Conservation (phyloP, 148 eudicot genomes). For the Silene conica region DNA sequence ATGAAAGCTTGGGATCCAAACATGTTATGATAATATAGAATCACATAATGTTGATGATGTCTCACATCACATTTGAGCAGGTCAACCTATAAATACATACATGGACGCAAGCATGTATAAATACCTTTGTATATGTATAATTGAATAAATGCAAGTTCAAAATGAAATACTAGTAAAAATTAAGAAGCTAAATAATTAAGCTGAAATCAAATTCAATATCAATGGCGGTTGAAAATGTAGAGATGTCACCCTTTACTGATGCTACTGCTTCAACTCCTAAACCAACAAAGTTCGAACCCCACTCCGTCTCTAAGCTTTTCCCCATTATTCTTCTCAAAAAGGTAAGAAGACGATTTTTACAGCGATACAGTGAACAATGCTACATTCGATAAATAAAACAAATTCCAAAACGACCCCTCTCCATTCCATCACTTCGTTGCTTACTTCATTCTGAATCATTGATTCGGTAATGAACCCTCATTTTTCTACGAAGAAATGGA, state of each 20-base stretch:
- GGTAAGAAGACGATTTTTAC: no score
- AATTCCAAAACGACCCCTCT: no score
- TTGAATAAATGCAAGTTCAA: background rate
- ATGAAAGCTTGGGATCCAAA: background rate
- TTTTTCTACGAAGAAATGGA: no score
- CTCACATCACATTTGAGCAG: background rate
- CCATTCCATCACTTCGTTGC: no score
- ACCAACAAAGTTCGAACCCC: background rate
- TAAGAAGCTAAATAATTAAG: background rate
- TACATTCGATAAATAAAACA: no score
- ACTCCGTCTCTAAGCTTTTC: background rate
- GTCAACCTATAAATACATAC: background rate
- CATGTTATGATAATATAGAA: background rate
- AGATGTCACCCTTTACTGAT: conserved; percentile 2
- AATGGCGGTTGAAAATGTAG: conserved; percentile 15
- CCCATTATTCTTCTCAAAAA: conserved; percentile 8
- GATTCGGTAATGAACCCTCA: no score
- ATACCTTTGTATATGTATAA: background rate
- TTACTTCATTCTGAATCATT: no score
- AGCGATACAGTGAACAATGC: no score
- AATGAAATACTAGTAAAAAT: no score
- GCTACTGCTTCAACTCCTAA: background rate
- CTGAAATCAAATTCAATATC: no score
- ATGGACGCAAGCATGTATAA: background rate
- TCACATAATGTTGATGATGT: background rate